Conservation (phyloP, 495 filamentous ascomycete species). For the Immersiella caudata region DNA sequence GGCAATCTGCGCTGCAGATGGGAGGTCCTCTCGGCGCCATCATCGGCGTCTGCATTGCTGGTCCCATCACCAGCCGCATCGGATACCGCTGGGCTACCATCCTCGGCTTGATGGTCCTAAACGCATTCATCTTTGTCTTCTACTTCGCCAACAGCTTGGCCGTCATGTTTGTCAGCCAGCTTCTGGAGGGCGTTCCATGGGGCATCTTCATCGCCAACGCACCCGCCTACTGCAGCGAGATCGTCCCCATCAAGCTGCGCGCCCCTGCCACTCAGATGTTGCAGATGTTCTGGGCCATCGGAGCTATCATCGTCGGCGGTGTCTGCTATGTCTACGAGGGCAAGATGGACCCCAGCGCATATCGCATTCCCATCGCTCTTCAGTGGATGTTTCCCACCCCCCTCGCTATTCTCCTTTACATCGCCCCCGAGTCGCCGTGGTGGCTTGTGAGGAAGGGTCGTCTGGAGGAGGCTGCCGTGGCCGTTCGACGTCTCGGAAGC, state of each 20-base stretch:
- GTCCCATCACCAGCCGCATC: slow-evolving; percentile 50
- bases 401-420: slow-evolving; percentile 44
- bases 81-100: slow-evolving; percentile 54
- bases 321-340: slow-evolving; percentile 49
- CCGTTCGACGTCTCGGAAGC: slow-evolving; percentile 44
- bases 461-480: slow-evolving; percentile 42
- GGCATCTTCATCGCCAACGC: slow-evolving; percentile 56
- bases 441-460: slow-evolving; percentile 50
- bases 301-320: slow-evolving; percentile 48
- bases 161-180: slow-evolving; percentile 49
- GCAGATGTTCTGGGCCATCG: slow-evolving; percentile 55
- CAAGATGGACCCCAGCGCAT: slow-evolving; percentile 40
- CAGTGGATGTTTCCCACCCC: slow-evolving; percentile 52
- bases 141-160: slow-evolving; percentile 48
- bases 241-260: slow-evolving; percentile 48
- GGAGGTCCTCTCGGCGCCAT: slow-evolving; percentile 48
- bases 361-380: slow-evolving; percentile 51
- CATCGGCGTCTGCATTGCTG: slow-evolving; percentile 50
- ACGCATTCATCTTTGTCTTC: slow-evolving; percentile 52
- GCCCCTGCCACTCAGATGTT: slow-evolving; percentile 51
- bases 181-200: slow-evolving; percentile 54
- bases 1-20: slow-evolving; percentile 52
- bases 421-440: slow-evolving; percentile 56
- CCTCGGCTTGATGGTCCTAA: slow-evolving; percentile 46
- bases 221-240: slow-evolving; percentile 50